Base-by-base conservation (phyloP, 2,329 filamentous ascomycete genomes). In the Aspergillus oerlinghausenensis region DNA sequence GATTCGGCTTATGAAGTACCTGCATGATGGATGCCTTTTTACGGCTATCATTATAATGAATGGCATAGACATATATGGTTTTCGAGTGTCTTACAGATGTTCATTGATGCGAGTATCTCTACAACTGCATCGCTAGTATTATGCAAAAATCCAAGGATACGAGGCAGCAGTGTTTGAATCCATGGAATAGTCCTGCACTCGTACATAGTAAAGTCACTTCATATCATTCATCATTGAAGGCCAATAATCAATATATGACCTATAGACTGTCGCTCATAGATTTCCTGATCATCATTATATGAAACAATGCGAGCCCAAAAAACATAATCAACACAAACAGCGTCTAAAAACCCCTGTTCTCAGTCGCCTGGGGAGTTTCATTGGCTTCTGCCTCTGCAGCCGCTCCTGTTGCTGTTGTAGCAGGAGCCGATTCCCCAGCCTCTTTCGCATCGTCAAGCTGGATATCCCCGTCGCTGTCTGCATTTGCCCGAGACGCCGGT, bases 391-490 rank as follows among this genome's bases (percentile, higher is more conserved):
- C n/a, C 28, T 14, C 5, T 3, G 32, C 32, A 2, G 32, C 32
- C 4, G 29, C n/a, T 38, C 9, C 29, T 38, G 32, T 17, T 7
- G 14, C 32, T 38, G 32, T 17, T 38, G 49, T 47, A 17, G 54
- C 17, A 23, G 55, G 45, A 47, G 60, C 67, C 53, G 9, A 28
- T 45, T 57, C 60, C 42, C 52, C 55, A 17, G 19, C 52, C 14
- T 57, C 57, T 28, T 63, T 67, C 11, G 61, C 61, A 60, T 75
- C 74, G 4, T 66, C 68, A 21, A 77, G 65, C 26, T 71, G 67
- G 52, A 77, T 75, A 52, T 77, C 75, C 6, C 72, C 74, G 52
- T 76, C 64, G 2, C 49, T 58, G 35, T 53, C 55, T 48, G 45
- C 25, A 50, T 61, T 60, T 10, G 32, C 57, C 28, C 21, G 43